A percentile compares a stretch with the other conserved stretches of the same genome.
Conservation (phyloP, 768 basidiomycete genomes). For the Lactarius pseudohatsudake region DNA sequence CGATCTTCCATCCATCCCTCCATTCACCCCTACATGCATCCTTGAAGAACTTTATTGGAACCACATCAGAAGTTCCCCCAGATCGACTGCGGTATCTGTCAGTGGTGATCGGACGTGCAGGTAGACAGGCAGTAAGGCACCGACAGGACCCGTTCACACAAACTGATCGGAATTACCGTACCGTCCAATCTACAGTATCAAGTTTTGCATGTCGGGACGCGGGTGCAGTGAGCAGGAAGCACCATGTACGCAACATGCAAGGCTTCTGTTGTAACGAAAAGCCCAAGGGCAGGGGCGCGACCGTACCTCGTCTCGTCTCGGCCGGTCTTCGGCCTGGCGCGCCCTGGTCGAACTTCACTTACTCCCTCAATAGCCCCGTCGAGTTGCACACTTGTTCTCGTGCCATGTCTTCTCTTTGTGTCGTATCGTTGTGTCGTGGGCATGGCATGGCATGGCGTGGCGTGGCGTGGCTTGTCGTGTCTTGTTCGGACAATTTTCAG, state of each 20-base stretch:
- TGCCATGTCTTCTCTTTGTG: background rate
- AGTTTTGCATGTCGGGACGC: background rate
- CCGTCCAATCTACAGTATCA: background rate
- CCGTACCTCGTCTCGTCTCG: background rate
- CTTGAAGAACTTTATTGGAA: background rate
- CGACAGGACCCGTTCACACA: background rate
- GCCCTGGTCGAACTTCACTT: too few species aligned
- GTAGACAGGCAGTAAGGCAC: background rate
- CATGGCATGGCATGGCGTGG: background rate
- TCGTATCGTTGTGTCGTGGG: background rate
- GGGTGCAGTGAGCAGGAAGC: background rate
- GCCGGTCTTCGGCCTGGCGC: background rate
- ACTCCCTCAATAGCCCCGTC: background rate
- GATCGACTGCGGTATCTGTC: background rate
- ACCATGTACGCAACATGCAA: background rate
- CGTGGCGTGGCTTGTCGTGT: background rate
- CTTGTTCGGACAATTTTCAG: background rate
- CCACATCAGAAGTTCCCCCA: background rate
- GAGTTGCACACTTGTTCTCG: background rate
- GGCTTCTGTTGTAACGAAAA: background rate
- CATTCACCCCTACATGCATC: background rate
- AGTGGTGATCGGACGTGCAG: background rate
- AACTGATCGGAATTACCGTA: background rate
- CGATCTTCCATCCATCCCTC: constrained; percentile 1
- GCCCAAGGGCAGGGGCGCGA: background rate